phyloP scores from a whole-genome alignment of 371 early-diverging fungal genomes.

The Mortierella sp. region DNA sequence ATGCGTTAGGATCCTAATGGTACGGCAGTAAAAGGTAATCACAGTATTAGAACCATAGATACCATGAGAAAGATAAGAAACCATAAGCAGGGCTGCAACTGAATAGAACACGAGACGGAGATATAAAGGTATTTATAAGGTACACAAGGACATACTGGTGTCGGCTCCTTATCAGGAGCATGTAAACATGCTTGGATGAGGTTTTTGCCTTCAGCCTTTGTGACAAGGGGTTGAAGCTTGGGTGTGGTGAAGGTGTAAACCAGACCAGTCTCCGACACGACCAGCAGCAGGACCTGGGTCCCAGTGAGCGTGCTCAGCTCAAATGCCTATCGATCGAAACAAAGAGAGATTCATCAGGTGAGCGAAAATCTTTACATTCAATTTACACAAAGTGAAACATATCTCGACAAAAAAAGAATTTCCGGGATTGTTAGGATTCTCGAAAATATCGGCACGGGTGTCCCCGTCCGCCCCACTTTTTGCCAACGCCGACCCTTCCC shows the following conservation, averaged over 20 bases:
- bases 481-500: conserved; percentile 9
- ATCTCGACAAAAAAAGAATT: conserved; percentile 7
- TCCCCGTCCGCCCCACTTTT: conserved; percentile 1
- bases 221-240: conserved; percentile 96
- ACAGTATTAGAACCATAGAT: neutral
- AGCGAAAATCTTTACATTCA: no score
- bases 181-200: conserved; percentile 96
- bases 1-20: neutral
- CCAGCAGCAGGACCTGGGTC: conserved; percentile 95
- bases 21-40: neutral
- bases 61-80: no score
- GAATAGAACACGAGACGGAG: no score
- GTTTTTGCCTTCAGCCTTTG: conserved; percentile 93
- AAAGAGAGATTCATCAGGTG: neutral
- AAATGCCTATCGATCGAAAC: conserved; percentile 75
- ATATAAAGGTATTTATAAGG: no score
- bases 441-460: neutral
- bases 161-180: conserved; percentile 75
- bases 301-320: conserved; percentile 97
- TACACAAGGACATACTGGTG: conserved; percentile 27
- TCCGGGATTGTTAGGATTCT: conserved; percentile 4
- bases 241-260: conserved; percentile 99
- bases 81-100: no score
- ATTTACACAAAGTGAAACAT: conserved; percentile 1
- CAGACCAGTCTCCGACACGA: conserved; percentile 98